Evolutionary conservation across 139 green algal species (phyloP).

Genomic region (Edaphochlamys debaryana): DNA sequence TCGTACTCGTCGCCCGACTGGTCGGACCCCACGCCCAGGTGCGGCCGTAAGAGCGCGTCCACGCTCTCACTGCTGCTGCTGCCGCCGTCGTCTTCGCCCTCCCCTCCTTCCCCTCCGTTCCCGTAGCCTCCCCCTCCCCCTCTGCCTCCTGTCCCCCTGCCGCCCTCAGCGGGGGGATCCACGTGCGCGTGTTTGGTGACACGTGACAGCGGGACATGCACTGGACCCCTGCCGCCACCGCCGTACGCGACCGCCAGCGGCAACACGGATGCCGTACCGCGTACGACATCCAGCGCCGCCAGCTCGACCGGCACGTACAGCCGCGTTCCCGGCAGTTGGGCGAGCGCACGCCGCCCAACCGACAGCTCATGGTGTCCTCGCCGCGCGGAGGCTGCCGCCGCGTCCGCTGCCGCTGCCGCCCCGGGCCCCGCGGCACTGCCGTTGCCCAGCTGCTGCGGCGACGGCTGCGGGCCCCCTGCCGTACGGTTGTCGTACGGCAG

Average conservation of each 20-base stretch:
- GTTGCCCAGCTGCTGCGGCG: not conserved
- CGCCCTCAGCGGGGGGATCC: no score
- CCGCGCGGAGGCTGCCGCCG: not conserved
- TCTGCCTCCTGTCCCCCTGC: no score
- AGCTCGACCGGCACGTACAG: constrained; percentile 30
- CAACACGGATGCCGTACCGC: constrained; percentile 20
- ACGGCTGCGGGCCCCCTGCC: not conserved
- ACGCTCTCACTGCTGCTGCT: not conserved
- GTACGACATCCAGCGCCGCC: not conserved
- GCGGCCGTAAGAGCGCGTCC: not conserved
- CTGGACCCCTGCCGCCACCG: not conserved
- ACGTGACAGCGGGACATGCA: not conserved
- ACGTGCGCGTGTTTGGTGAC: constrained; percentile 6
- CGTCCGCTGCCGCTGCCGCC: no score
- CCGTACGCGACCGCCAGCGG: not conserved
- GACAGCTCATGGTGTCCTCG: not conserved
- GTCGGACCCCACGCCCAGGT: no score
- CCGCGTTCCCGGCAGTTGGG: not conserved
- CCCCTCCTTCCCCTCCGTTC: not conserved
- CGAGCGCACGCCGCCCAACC: constrained; percentile 12
- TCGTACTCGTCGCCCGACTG: no score
- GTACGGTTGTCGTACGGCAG: not conserved
- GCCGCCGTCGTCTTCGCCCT: not conserved
- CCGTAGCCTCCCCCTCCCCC: not conserved
- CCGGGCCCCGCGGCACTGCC: no score